Evolutionary conservation across 257 asterid genomes (phyloP).

Genomic region (Solanum pimpinellifolium): DNA sequence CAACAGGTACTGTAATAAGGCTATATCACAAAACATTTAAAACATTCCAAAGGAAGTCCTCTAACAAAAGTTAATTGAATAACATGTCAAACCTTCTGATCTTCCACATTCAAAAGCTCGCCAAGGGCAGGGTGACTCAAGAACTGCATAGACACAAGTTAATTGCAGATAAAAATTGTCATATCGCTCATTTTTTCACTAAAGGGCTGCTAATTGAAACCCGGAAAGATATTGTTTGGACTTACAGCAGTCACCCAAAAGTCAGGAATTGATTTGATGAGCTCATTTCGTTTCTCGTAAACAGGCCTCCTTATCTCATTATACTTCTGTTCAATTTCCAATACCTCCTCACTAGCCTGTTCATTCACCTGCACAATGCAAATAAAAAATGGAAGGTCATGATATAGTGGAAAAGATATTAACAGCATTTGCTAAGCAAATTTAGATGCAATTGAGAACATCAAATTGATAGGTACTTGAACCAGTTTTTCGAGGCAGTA

Average conservation of each 20-base stretch:
- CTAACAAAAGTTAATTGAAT: background rate
- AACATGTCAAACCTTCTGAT: constrained; percentile 27
- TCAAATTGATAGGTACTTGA: background rate
- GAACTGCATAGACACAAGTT: constrained; percentile 28
- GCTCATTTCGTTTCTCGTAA: constrained; percentile 24
- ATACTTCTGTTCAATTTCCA: constrained; percentile 30
- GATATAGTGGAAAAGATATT: background rate
- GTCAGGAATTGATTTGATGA: constrained; percentile 36
- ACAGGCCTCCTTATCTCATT: constrained; percentile 34
- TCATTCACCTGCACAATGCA: constrained; percentile 32
- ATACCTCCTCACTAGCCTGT: constrained; percentile 25
- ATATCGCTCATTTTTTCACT: background rate
- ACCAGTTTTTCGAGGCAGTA: background rate
- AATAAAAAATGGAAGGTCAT: constrained; percentile 5
- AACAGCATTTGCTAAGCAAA: background rate
- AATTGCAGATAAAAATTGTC: background rate
- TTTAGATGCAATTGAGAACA: background rate
- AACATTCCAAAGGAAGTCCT: background rate
- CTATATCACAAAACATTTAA: background rate
- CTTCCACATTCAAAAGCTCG: constrained; percentile 32
- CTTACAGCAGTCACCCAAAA: constrained; percentile 53
- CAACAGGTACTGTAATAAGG: background rate
- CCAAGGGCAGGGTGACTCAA: constrained; percentile 43
- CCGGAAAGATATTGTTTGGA: background rate
- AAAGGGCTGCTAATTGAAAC: background rate